phyloP scores from a whole-genome alignment of 2,329 filamentous ascomycete genomes.

The Daldinia sp. region DNA sequence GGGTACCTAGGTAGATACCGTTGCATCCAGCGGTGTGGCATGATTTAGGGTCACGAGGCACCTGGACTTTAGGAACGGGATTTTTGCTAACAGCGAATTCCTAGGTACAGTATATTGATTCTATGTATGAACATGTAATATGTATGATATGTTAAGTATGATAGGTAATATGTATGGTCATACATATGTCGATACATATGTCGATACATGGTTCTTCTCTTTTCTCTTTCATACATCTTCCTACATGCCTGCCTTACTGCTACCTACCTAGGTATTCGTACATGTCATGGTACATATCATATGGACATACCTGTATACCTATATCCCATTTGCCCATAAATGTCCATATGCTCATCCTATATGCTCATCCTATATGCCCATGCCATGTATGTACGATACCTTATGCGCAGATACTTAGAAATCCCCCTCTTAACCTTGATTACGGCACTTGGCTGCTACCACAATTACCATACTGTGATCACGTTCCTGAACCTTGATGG shows the following conservation, averaged over 20 bases:
- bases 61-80: slow-evolving; percentile 30
- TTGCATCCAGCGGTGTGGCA: slow-evolving; percentile 38
- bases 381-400: neutral
- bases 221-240: too few relatives aligned
- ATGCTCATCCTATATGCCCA: too few relatives aligned
- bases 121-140: neutral
- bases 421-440: slow-evolving; percentile 14
- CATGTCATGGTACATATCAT: too few relatives aligned
- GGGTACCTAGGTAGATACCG: slow-evolving; percentile 39
- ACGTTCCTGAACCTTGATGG: slow-evolving; percentile 18
- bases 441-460: slow-evolving; percentile 15
- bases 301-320: too few relatives aligned
- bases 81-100: slow-evolving; percentile 28
- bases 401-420: neutral
- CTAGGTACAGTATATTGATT: slow-evolving; percentile 12
- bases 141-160: too few relatives aligned
- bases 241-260: too few relatives aligned
- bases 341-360: too few relatives aligned
- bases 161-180: neutral
- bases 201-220: too few relatives aligned
- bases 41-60: slow-evolving; percentile 38
- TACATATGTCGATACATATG: neutral
- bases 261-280: too few relatives aligned
- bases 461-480: slow-evolving; percentile 5
- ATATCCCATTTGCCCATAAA: too few relatives aligned